Evolutionary conservation across 1,284 basidiomycete genomes (phyloP).

Genomic region (Cystobasidium pallidum): DNA sequence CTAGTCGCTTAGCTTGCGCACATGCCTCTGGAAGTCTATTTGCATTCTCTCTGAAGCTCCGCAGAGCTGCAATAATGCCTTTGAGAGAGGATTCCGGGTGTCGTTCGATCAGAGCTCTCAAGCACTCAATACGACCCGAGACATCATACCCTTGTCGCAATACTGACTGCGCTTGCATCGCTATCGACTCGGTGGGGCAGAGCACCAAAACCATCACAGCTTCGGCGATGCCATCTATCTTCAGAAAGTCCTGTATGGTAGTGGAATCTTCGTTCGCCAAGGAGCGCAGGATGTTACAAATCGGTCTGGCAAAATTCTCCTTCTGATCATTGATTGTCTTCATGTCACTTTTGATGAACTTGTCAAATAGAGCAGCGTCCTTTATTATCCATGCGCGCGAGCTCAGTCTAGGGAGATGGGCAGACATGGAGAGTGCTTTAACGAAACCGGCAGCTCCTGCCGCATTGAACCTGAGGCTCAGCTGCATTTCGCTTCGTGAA

Average conservation of each 20-base stretch:
- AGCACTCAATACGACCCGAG: constrained; percentile 81
- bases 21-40: constrained; percentile 76
- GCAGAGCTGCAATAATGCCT: constrained; percentile 70
- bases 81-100: constrained; percentile 68
- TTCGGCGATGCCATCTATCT: constrained; percentile 31
- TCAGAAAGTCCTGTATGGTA: constrained; percentile 17
- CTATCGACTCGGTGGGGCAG: constrained; percentile 75
- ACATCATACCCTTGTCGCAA: constrained; percentile 80
- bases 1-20: constrained; percentile 79
- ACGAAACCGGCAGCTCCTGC: constrained; percentile 15
- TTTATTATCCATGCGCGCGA: constrained; percentile 29
- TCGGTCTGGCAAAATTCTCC: constrained; percentile 14
- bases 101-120: constrained; percentile 72
- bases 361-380: constrained; percentile 8
- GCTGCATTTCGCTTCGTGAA: background rate
- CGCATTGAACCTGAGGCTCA: background rate
- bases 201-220: constrained; percentile 70
- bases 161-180: constrained; percentile 71
- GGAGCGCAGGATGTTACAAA: constrained; percentile 12
- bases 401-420: constrained; percentile 24
- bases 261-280: constrained; percentile 20
- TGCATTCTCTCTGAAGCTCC: constrained; percentile 68
- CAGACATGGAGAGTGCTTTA: background rate
- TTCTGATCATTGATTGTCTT: constrained; percentile 22
- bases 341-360: constrained; percentile 18